These are phyloP conservation scores for Podaxis sp. DNA, from an alignment of 768 basidiomycete genomes.

Conservation along the genomic window DNA sequence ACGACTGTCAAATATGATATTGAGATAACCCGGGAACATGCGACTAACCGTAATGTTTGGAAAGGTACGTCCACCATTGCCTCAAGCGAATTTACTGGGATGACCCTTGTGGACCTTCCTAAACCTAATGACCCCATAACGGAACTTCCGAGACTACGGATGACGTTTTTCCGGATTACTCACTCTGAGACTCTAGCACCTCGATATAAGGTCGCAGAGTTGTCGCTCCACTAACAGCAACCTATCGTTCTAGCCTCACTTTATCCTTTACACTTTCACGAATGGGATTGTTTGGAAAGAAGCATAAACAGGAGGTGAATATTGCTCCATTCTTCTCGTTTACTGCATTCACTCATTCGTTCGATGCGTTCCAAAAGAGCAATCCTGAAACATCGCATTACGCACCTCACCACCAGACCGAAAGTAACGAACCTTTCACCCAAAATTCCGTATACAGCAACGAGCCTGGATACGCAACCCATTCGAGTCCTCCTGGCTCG, in stretches of 20 bases:
- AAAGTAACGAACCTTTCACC: not conserved
- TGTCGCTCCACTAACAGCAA: not conserved
- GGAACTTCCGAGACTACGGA: not conserved
- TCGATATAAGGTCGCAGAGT: not conserved
- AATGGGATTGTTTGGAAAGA: constrained; percentile 4
- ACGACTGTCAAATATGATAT: too few species aligned
- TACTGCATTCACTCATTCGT: not conserved
- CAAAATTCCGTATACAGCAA: not conserved
- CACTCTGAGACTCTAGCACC: not conserved
- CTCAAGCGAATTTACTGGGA: too few species aligned
- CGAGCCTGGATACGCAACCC: not conserved
- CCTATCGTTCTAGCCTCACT: not conserved
- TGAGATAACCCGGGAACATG: too few species aligned
- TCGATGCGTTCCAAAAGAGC: not conserved
- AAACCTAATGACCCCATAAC: not conserved
- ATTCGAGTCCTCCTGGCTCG: not conserved
- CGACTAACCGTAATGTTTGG: too few species aligned
- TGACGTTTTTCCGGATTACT: not conserved
- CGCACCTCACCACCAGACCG: not conserved
- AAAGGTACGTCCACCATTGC: too few species aligned
- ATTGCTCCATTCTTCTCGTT: not conserved
- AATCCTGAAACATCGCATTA: not conserved
- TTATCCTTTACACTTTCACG: not conserved
- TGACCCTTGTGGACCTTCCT: not conserved
- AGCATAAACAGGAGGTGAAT: constrained; percentile 5